Evolutionary conservation across 176 grass and related monocot genomes (phyloP), one percentile per base, ranked within the genome.

Genomic region (Musa itinerans): DNA sequence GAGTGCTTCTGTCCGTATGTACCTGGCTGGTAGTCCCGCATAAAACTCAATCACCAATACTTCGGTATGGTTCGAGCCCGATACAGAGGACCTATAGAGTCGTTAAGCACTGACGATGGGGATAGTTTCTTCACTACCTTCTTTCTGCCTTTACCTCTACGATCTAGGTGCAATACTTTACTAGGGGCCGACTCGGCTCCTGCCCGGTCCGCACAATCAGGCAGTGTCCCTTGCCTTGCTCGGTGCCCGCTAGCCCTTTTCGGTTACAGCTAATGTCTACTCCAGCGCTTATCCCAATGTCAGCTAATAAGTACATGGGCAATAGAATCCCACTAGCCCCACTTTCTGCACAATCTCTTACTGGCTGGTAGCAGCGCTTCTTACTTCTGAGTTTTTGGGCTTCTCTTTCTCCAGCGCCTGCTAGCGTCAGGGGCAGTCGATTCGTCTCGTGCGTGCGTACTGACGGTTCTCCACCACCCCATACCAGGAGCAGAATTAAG

Each of bases 311-410:
- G 56, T 59, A n/a, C 8, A 59, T 59, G 56, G 56, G 24, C 55
- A 58, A 14, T 58, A 9, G 2, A 14, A 59, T 59, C 56, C 10
- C 7, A 59, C 56, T 20, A 59, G 71, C 71, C 1, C n/a, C n/a
- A 55, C 71, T 73, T 73, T 73, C 71, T 73, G 1, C 51, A 73
- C 51, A 73, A 55, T 73, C 51, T 73, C 50, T 73, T 54, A 73
- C 71, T 55, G 10, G 71, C 50, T 73, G 52, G 51, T 73, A 73
- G 50, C 70, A n/a, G n/a, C n/a, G n/a, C n/a, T n/a, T n/a, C n/a
- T n/a, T n/a, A n/a, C n/a, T n/a, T n/a, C n/a, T n/a, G n/a, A n/a
- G n/a, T n/a, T 23, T 14, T 17, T 10, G 10, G 27, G 65, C 26
- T 68, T 68, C 65, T 68, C 25, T 68, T 68, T 68, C 26, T 68